Conservation (phyloP, 352 stramenopile species). For the Phytopythium cucurbitacearum region DNA sequence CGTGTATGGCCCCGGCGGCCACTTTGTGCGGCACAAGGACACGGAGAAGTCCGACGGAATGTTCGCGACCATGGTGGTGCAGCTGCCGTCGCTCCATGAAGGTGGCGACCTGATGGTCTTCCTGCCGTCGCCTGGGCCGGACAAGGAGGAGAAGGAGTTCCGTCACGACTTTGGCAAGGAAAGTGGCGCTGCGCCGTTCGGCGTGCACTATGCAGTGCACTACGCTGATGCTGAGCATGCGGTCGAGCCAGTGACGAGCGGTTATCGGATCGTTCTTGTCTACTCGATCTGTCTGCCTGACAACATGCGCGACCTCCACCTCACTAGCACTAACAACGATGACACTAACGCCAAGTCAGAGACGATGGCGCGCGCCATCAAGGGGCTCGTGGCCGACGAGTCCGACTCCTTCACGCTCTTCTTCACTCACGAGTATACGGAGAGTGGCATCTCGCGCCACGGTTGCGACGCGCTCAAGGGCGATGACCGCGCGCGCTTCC, state of each 20-base stretch:
- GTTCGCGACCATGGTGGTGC: conserved; percentile 42
- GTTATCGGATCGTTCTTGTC: conserved; percentile 16
- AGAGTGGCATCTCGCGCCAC: conserved; percentile 9
- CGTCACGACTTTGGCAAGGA: conserved; percentile 18
- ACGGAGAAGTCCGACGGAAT: conserved; percentile 48
- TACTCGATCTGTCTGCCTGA: conserved; percentile 18
- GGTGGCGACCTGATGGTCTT: conserved; percentile 19
- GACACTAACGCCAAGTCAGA: neutral
- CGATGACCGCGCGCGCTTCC: conserved; percentile 11
- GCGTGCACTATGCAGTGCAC: conserved; percentile 15
- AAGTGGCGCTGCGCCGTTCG: conserved; percentile 7
- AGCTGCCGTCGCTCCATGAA: conserved; percentile 23
- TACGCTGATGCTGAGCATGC: conserved; percentile 20
- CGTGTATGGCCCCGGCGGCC: conserved; percentile 31
- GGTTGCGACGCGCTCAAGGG: conserved; percentile 12
- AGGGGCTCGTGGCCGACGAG: conserved; percentile 5
- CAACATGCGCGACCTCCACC: conserved; percentile 7
- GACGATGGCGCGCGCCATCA: conserved; percentile 3
- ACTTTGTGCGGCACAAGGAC: conserved; percentile 39
- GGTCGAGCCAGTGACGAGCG: conserved; percentile 14
- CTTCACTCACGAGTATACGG: conserved; percentile 15
- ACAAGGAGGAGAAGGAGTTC: conserved; percentile 3
- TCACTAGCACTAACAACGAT: neutral
- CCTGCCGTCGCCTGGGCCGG: neutral
- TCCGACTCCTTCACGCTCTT: conserved; percentile 8